Evolutionary conservation across 2,329 filamentous ascomycete species (phyloP).

Genomic region (Ceratocystis colombiana): DNA sequence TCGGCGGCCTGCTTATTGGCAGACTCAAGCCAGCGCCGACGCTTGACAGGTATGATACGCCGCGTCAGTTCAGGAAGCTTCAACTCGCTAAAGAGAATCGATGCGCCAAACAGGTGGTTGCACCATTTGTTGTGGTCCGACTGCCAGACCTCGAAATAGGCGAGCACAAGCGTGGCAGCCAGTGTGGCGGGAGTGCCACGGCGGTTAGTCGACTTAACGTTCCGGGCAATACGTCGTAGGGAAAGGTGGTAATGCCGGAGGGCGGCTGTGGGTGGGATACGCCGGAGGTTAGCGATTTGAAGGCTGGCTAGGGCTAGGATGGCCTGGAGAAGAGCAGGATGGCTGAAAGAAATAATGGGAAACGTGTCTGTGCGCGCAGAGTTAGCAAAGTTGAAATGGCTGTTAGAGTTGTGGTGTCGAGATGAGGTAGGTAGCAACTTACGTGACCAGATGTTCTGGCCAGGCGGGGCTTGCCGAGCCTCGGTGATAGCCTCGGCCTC

Average conservation of each 20-base stretch:
- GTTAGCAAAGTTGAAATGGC: not conserved
- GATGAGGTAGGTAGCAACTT: slow-evolving; percentile 29
- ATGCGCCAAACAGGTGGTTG: slow-evolving; percentile 76
- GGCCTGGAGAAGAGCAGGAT: slow-evolving; percentile 80
- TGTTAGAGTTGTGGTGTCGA: not conserved
- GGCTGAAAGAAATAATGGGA: slow-evolving; percentile 69
- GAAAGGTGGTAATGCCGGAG: slow-evolving; percentile 88
- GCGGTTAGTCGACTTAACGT: slow-evolving; percentile 57
- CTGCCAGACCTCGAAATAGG: slow-evolving; percentile 88
- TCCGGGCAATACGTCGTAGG: slow-evolving; percentile 64
- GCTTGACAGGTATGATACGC: slow-evolving; percentile 56
- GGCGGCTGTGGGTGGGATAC: slow-evolving; percentile 63
- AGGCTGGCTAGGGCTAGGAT: slow-evolving; percentile 80
- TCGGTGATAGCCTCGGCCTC: slow-evolving; percentile 42
- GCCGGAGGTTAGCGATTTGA: slow-evolving; percentile 76
- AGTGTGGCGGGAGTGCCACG: slow-evolving; percentile 70
- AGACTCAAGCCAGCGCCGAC: slow-evolving; percentile 33
- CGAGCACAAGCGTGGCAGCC: slow-evolving; percentile 76
- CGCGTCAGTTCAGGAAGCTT: slow-evolving; percentile 65
- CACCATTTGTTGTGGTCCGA: slow-evolving; percentile 95
- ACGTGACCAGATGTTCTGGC: slow-evolving; percentile 58
- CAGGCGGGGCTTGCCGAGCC: slow-evolving; percentile 40
- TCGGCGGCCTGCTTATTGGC: slow-evolving; percentile 31
- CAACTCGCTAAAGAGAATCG: slow-evolving; percentile 71
- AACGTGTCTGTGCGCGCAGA: slow-evolving; percentile 51